Conservation (phyloP, 1,139 yeast species). For the Nakaseomyces delphensis region DNA sequence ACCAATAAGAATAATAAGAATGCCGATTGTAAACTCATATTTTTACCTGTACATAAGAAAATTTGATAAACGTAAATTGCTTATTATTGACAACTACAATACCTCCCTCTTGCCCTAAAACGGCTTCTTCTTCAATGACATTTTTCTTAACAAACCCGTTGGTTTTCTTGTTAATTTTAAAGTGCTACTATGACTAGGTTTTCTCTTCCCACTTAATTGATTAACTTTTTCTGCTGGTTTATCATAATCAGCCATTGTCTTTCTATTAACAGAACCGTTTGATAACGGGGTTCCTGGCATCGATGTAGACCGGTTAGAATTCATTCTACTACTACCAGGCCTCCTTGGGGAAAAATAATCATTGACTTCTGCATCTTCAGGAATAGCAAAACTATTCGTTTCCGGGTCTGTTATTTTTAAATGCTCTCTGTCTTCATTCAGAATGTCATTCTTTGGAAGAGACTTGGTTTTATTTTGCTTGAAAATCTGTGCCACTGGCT, state of each 20-base stretch:
- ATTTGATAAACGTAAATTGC: neutral
- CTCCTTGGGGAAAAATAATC: constrained; percentile 2
- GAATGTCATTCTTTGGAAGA: constrained; percentile 56
- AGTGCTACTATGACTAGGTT: constrained; percentile 26
- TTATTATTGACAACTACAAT: neutral
- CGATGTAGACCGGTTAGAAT: constrained; percentile 8
- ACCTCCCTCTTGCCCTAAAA: neutral
- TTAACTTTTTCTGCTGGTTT: constrained; percentile 33
- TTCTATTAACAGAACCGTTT: constrained; percentile 17
- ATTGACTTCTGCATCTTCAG: constrained; percentile 6
- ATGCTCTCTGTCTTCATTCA: constrained; percentile 27
- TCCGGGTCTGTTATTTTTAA: constrained; percentile 13
- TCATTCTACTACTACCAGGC: constrained; percentile 2
- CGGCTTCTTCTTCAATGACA: constrained; percentile 15
- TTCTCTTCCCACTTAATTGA: constrained; percentile 29
- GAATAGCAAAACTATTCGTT: constrained; percentile 6
- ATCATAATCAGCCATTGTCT: constrained; percentile 33
- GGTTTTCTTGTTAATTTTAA: constrained; percentile 28
- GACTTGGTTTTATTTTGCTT: constrained; percentile 50
- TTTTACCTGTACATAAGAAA: neutral
- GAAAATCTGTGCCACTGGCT: constrained; percentile 75
- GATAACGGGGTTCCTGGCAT: constrained; percentile 10
- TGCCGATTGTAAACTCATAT: too few relatives aligned
- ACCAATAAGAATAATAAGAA: too few relatives aligned
- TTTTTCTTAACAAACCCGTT: constrained; percentile 25